Base-by-base conservation (phyloP, 495 filamentous ascomycete species). In the Cladorrhinum samala region DNA sequence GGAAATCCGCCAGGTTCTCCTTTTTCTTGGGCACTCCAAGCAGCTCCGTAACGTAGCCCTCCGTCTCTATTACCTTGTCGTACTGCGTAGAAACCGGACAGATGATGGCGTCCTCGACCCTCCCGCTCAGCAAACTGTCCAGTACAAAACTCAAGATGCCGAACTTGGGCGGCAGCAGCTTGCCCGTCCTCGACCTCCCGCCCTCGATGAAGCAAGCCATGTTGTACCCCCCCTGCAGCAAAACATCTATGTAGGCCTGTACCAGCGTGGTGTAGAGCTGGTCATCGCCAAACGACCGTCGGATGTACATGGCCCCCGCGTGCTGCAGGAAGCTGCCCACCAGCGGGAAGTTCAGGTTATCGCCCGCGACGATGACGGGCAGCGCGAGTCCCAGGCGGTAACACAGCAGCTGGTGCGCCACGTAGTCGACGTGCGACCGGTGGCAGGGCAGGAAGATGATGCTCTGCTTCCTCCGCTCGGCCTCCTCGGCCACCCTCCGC, bases 171-270 rank as follows among this genome's bases (percentile, higher is more conserved):
- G 88, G 81, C 19, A 98, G 74, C 14, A 98, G 81, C 70, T 98
- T 98, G 7, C 93, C 93, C 0, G 91, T 98, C 50, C 93, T 74
- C 7, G 89, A 95, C 9, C 93, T 80, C 13, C 91, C 91, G 21
- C 93, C 93, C 69, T 98, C 93, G 56, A 96, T 93, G 60, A 96
- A 96, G 68, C 93, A 97, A 63, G 95, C 91, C 38, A 98, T 83
- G 65, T 97, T 96, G 71, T 84, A 94, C 1, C 93, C 93, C 46
- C 88, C 83, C 59, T 89, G 86, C 9, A 98, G 78, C 20, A 98
- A 64, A 0, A 90, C 92, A 65, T 98, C 93, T 60, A 98, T 91
- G 64, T 98, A 98, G 0, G 91, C 78, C 68, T 98, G 93, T 9
- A 98, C 93, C 6, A 95, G 78, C 0, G 91, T 93, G 7, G 81